Percentiles rank a stretch among this genome's conserved stretches.
Evolutionary conservation across 2,329 filamentous ascomycete genomes (phyloP).

Genomic region (Hymenoscyphus linearis): DNA sequence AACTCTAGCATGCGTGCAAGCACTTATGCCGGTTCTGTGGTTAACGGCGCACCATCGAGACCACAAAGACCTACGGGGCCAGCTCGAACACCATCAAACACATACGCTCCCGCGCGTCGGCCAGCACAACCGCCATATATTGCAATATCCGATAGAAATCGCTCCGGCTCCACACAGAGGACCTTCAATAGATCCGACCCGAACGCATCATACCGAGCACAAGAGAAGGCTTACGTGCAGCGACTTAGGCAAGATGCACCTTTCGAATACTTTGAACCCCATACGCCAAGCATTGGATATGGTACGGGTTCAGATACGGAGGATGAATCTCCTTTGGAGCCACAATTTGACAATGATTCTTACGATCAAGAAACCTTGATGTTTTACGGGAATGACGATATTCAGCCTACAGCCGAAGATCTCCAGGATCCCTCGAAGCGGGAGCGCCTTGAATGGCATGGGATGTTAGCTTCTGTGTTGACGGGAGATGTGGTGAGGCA

Average conservation of each 20-base stretch:
- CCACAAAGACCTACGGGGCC: constrained; percentile 64
- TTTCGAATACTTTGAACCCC: constrained; percentile 49
- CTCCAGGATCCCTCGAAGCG: constrained; percentile 81
- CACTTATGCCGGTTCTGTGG: constrained; percentile 34
- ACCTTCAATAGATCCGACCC: constrained; percentile 50
- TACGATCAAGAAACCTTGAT: constrained; percentile 91
- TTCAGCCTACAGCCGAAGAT: constrained; percentile 85
- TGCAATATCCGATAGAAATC: constrained; percentile 38
- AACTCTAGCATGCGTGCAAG: constrained; percentile 36
- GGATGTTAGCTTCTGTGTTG: constrained; percentile 91
- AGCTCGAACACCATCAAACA: constrained; percentile 69
- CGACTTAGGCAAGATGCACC: constrained; percentile 75
- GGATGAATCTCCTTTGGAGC: constrained; percentile 84
- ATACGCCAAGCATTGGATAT: constrained; percentile 63
- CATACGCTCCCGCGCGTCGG: constrained; percentile 63
- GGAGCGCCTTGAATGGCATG: constrained; percentile 94
- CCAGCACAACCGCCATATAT: constrained; percentile 45
- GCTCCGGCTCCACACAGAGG: constrained; percentile 52
- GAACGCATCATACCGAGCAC: constrained; percentile 69
- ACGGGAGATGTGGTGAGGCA: constrained; percentile 96
- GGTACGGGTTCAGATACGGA: constrained; percentile 75
- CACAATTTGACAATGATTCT: constrained; percentile 68
- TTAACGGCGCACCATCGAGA: constrained; percentile 46
- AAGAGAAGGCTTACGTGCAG: constrained; percentile 93
- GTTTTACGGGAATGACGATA: constrained; percentile 85